Evolutionary conservation across 2,329 filamentous ascomycete genomes (phyloP).

Genomic region (Emergomyces orientalis): DNA sequence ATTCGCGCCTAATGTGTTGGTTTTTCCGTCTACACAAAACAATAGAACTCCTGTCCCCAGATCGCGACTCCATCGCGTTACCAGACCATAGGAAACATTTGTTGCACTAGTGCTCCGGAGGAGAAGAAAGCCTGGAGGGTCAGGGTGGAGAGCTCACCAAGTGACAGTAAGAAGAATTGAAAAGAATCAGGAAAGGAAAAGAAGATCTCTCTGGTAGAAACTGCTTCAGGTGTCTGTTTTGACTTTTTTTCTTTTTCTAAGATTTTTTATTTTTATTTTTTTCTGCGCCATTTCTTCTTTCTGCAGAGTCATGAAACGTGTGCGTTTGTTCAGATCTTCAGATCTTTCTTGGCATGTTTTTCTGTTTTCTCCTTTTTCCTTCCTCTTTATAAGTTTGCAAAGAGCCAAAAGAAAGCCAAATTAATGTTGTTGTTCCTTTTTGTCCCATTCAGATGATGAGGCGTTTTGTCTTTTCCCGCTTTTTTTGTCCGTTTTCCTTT

Average conservation of each 20-base stretch:
- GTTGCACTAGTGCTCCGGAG: neutral
- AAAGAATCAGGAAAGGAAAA: neutral
- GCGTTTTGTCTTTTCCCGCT: neutral
- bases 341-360: slow-evolving; percentile 11
- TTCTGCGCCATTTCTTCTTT: neutral
- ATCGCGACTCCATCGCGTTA: neutral
- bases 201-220: slow-evolving; percentile 4
- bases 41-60: neutral
- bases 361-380: slow-evolving; percentile 14
- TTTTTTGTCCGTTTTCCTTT: neutral
- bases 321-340: neutral
- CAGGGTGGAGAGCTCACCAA: neutral
- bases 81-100: neutral
- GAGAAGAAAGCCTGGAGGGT: neutral
- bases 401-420: slow-evolving; percentile 8
- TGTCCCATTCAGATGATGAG: slow-evolving; percentile 9
- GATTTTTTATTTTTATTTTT: neutral
- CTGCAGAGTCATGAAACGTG: slow-evolving; percentile 1
- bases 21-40: neutral
- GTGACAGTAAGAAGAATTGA: neutral
- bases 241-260: neutral
- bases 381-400: slow-evolving; percentile 12
- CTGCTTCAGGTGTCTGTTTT: neutral
- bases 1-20: neutral
- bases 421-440: slow-evolving; percentile 13